Evolutionary conservation across 2,329 filamentous ascomycete species (phyloP), one percentile per base, ranked within the genome.

Genomic region (Phaeosphaeriaceae sp.): DNA sequence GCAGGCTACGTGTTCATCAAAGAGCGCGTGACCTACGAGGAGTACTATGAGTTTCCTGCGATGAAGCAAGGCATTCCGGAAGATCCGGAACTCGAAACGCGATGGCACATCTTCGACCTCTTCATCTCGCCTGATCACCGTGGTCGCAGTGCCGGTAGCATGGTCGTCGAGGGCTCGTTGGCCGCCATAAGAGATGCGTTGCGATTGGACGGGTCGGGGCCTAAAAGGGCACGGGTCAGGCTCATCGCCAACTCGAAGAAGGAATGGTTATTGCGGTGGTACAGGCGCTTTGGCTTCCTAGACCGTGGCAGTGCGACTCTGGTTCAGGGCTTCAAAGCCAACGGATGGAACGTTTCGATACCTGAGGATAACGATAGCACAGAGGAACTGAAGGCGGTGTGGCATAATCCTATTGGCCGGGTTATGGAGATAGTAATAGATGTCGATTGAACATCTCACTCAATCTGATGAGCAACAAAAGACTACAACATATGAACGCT

Each of bases 41-140:
- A 52, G 1, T 72, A 63, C 51, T 65, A 69, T n/a, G 13, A 15
- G 31, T 36, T 13, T 11, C 31, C 58, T 2, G 41, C 17, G 9
- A 58, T 67, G 0, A 65, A 60, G 1, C 62, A 67, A 13, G 54
- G 54, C 0, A 21, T 66, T 1, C 65, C 63, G 0, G 56, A 48
- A 7, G 22, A 61, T 20, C 58, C 62, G 3, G 41, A 54, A 2
- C 25, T 27, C 1, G 69, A 69, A 42, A 54, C 59, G 24, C 33
- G 63, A 24, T 69, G 63, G 66, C 65, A 71, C 24, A 11, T 66
- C 4, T 63, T 48, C 44, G 65, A 67, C 44, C 22, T 71, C 2
- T 70, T 67, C 44, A 68, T 59, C 0, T 46, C 49, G 0, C 54
- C 51, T 9, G 45, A 41, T n/a, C 60, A 70, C 36, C 62, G 68